Base-by-base conservation (phyloP, 257 asterid species). In the Solanum bulbocastanum region DNA sequence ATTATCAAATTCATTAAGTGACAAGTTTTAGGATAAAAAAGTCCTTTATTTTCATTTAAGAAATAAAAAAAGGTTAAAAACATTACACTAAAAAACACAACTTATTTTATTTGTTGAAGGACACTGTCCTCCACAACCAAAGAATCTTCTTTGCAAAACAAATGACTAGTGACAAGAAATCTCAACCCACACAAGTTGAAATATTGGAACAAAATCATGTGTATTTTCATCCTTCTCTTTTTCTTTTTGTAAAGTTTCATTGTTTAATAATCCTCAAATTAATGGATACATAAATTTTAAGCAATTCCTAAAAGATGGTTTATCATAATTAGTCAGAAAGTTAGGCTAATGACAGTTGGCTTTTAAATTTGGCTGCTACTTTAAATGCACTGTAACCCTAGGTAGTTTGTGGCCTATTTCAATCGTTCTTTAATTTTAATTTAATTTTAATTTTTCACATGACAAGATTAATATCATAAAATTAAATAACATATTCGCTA, bases 301-400 rank as follows among this genome's bases (percentile, higher is more conserved):
- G 32, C 10, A 75, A 11, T n/a, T 75, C 25, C 12, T 9, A 81
- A 46, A 46, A 81, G 27, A 44, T 81, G 25, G 20, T 30, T 81
- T 30, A 81, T 49, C 68, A 81, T 2, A 46, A 27, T 81, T 32
- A 18, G 36, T 81, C 42, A 30, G 42, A 81, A 81, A 81, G 69
- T 18, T 46, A 46, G 68, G 68, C 69, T 30, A 39, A 81, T 81
- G 69, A 11, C 42, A 30, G 68, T 18, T 30, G 11, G 68, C 56
- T 81, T 81, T 14, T 16, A 7, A 30, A 74, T 30, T 81, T 81
- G 85, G 85, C 68, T 81, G 85, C 85, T 81, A 16, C 65, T 78
- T 25, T 18, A 30, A 25, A 25, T 27, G 39, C 85, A 46, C 12
- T 81, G 3, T 27, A 15, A 16, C 10, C 25, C 27, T 46, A 46